Percentiles rank a stretch among this genome's conserved stretches.
Conservation (phyloP, 1,139 yeast genomes). For the Geotrichum citri-aurantii region DNA sequence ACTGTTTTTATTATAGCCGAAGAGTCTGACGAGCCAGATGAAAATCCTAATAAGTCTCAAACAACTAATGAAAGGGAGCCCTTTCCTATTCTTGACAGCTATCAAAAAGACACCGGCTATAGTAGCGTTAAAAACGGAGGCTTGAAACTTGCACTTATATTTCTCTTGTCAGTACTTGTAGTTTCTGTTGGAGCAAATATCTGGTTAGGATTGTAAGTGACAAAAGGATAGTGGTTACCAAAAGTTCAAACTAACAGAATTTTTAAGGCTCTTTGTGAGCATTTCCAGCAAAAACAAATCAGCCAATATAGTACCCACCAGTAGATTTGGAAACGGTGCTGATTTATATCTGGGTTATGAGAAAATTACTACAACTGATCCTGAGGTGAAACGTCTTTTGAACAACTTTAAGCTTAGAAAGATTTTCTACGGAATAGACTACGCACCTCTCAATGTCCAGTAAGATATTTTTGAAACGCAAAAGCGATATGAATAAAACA, state of each 20-base stretch:
- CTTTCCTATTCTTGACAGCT: background rate
- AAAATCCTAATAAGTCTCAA: background rate
- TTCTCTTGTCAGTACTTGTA: background rate
- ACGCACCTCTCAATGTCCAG: conserved; percentile 49
- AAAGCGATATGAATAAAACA: background rate
- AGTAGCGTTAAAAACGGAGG: background rate
- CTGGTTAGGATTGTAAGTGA: conserved; percentile 12
- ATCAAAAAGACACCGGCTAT: background rate
- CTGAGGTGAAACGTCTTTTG: conserved; percentile 30
- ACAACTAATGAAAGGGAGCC: background rate
- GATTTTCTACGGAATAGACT: conserved; percentile 54
- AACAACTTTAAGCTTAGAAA: conserved; percentile 33
- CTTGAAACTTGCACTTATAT: background rate
- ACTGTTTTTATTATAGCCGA: conserved; percentile 12
- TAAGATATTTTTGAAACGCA: conserved; percentile 10
- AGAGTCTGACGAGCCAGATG: background rate
- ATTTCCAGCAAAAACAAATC: background rate
- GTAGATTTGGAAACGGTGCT: background rate
- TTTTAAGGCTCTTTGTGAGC: background rate
- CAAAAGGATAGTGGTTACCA: background rate
- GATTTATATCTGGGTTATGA: conserved; percentile 5
- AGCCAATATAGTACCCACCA: background rate
- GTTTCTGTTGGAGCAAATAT: conserved; percentile 10
- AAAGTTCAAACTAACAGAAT: background rate
- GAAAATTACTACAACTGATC: conserved; percentile 18